phyloP scores from a whole-genome alignment of 148 eudicot species.

The Diospyros kaki region DNA sequence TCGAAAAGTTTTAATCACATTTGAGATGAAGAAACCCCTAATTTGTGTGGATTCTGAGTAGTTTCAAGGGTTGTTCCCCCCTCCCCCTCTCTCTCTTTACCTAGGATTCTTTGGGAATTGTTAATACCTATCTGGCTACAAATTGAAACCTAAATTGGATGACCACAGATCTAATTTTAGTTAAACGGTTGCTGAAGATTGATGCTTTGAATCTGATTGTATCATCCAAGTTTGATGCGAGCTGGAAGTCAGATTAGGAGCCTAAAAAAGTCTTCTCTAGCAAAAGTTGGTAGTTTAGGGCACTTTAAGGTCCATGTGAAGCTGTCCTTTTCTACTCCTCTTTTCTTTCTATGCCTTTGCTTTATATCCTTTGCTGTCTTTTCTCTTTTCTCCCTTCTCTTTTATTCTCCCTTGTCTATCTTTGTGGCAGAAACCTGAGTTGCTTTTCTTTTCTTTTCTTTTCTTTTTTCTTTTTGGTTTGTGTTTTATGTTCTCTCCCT shows the following conservation, averaged over 20 bases:
- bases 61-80: not conserved
- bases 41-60: not conserved
- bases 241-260: not conserved
- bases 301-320: conserved; percentile 26
- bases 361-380: not conserved
- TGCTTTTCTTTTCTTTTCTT: not conserved
- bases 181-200: conserved; percentile 12
- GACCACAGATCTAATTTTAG: not conserved
- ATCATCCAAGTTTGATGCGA: conserved; percentile 7
- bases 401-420: too few species aligned
- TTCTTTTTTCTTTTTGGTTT: not conserved
- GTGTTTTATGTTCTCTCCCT: conserved; percentile 6
- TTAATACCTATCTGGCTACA: not conserved
- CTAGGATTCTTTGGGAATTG: not conserved
- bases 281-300: conserved; percentile 12
- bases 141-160: not conserved
- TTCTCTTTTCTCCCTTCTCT: not conserved
- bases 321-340: conserved; percentile 21
- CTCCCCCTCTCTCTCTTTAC: not conserved
- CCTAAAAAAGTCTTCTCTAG: conserved; percentile 6
- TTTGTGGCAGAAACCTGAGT: too few species aligned
- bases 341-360: conserved; percentile 16
- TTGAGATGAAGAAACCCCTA: not conserved
- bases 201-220: not conserved
- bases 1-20: too few species aligned